Base-by-base conservation (phyloP, 371 early-diverging fungal genomes). In the Capillidium rhysosporum region DNA sequence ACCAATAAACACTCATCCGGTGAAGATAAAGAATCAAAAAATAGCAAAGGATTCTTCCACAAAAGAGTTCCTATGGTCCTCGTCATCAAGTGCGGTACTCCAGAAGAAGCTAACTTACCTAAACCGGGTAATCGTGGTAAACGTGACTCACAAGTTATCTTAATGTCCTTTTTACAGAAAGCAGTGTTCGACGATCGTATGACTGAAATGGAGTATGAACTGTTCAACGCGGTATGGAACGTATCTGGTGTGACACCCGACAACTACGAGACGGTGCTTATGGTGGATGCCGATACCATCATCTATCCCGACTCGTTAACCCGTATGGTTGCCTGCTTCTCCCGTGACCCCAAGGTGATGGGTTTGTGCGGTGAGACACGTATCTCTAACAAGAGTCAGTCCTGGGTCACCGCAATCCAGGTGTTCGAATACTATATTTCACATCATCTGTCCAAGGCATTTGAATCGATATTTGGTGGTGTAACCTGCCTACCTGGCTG, bases 401-500 rank as follows among this genome's bases (percentile, higher is more conserved):
- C 61, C 1, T 66, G 65, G 68, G 63, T 68, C 16, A 62, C 64
- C 1, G 54, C 62, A 7, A 64, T 68, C 20, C 67, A 65, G 40
- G 48, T 57, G 8, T 97, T 91, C 69, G 98, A 97, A 68, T 97
- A 97, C 69, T 92, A 90, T 64, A 84, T 92, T 31, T 86, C 86
- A 18, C 98, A 97, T 68, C 93, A 94, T 65, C 77, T 91, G 38
- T 78, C 81, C 41, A 97, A 97, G 62, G 84, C 87, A 0, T 97
- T 94, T 64, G 98, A 97, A 65, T 80, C 82, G 28, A 72, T 92
- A 16, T 97, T 93, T 74, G 98, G 98, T 55, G 89, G 89, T 60
- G 95, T 98, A 23, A 94, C 98, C 1, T 98, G 98, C 71, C 69
- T 98, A 44, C 98, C 98, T 3, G 98, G 98, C 23, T 98, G 92